These are phyloP conservation scores for Ophiocordyceps robertsii DNA, from an alignment of 2,329 filamentous ascomycete species.

Conservation along the genomic window DNA sequence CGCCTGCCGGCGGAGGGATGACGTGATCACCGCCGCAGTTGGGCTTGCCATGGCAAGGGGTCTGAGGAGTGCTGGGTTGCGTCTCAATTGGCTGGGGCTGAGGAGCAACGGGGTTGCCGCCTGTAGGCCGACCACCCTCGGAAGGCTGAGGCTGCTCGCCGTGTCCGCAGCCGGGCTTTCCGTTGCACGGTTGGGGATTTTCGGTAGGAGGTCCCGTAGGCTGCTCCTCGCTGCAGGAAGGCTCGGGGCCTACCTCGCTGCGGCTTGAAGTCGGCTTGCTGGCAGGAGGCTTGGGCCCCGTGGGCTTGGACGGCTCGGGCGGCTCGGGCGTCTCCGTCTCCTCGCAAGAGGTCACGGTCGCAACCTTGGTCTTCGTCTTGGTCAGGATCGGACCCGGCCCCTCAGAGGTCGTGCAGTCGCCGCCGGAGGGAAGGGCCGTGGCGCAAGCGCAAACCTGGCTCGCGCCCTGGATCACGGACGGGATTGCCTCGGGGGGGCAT, in stretches of 20 bases:
- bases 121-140: background rate
- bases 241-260: background rate
- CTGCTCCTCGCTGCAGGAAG: background rate
- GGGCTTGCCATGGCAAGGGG: background rate
- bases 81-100: background rate
- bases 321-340: background rate
- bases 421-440: slow-evolving; percentile 3
- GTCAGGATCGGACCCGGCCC: background rate
- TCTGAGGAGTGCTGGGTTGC: background rate
- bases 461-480: slow-evolving; percentile 13
- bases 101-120: background rate
- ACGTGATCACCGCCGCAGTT: background rate
- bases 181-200: background rate
- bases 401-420: background rate
- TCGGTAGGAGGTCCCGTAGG: background rate
- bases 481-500: slow-evolving; percentile 10
- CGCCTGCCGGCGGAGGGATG: background rate
- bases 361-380: background rate
- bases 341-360: background rate
- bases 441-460: slow-evolving; percentile 10
- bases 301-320: background rate
- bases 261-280: background rate
- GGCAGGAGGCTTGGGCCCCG: background rate
- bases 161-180: background rate
- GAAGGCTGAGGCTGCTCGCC: background rate